These are phyloP conservation scores for Eucalyptus grandis DNA, from an alignment of 345 rosid genomes.

Conservation along the genomic window DNA sequence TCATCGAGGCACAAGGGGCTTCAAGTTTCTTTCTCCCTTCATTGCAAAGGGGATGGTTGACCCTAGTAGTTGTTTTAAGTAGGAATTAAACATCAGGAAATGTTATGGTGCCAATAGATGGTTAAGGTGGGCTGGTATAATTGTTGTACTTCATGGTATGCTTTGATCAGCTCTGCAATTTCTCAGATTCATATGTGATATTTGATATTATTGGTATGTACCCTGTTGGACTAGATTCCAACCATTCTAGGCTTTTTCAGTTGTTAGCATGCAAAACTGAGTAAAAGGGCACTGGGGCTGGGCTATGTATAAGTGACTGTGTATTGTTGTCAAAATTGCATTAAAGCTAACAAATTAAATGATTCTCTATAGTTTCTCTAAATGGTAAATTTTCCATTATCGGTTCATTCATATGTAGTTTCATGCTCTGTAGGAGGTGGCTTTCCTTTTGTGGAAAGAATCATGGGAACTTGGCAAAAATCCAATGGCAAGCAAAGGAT, in stretches of 20 bases:
- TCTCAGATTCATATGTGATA: not conserved
- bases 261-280: not conserved
- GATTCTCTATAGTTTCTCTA: not conserved
- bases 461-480: conserved; percentile 89
- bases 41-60: not conserved
- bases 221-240: not conserved
- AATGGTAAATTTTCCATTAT: not conserved
- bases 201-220: not conserved
- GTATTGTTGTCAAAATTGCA: not conserved
- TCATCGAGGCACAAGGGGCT: not conserved
- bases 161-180: not conserved
- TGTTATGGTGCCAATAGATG: not conserved
- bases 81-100: not conserved
- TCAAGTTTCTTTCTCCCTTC: not conserved
- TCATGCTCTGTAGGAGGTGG: conserved; percentile 58
- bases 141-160: not conserved
- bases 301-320: not conserved
- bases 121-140: not conserved
- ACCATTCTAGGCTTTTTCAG: not conserved
- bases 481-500: conserved; percentile 97
- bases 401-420: not conserved
- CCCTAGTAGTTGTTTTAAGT: not conserved
- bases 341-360: not conserved
- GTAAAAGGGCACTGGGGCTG: not conserved
- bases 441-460: conserved; percentile 91